These are phyloP conservation scores for Alopecurus myosuroides DNA, from an alignment of 176 grass and related monocot genomes.

Conservation along the genomic window DNA sequence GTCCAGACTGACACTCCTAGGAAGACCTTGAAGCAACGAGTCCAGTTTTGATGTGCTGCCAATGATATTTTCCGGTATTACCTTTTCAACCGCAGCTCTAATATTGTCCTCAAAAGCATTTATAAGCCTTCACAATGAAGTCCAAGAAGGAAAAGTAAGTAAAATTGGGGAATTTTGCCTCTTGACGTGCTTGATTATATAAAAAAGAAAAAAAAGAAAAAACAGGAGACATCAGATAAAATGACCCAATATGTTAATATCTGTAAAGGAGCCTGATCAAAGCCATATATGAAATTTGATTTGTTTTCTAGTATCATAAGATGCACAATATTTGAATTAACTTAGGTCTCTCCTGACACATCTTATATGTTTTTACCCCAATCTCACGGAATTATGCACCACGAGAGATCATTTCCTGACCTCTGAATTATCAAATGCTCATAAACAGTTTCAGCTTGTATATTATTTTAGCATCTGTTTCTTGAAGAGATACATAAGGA, in stretches of 20 bases:
- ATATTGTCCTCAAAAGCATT: slow-evolving; percentile 91
- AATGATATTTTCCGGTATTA: slow-evolving; percentile 71
- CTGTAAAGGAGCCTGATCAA: background rate
- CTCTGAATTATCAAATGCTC: background rate
- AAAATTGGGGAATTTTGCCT: background rate
- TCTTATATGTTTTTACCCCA: background rate
- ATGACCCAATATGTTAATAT: slow-evolving; percentile 1
- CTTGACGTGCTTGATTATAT: slow-evolving; percentile 1
- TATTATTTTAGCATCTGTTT: background rate
- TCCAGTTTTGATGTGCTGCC: slow-evolving; percentile 71
- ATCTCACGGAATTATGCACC: background rate
- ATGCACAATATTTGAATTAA: background rate
- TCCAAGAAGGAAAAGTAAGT: slow-evolving; percentile 4
- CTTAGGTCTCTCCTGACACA: background rate
- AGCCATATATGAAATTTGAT: background rate
- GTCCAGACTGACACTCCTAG: slow-evolving; percentile 61
- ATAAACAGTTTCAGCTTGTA: background rate
- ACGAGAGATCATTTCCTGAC: background rate
- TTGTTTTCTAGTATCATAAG: background rate
- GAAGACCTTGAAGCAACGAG: slow-evolving; percentile 64
- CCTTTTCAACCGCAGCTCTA: slow-evolving; percentile 78
- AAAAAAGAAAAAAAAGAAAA: background rate
- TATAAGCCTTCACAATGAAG: slow-evolving; percentile 63
- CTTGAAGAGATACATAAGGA: background rate
- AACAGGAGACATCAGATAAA: background rate